phyloP scores from a whole-genome alignment of 2,329 filamentous ascomycete genomes.

The Fusarium praegraminearum region DNA sequence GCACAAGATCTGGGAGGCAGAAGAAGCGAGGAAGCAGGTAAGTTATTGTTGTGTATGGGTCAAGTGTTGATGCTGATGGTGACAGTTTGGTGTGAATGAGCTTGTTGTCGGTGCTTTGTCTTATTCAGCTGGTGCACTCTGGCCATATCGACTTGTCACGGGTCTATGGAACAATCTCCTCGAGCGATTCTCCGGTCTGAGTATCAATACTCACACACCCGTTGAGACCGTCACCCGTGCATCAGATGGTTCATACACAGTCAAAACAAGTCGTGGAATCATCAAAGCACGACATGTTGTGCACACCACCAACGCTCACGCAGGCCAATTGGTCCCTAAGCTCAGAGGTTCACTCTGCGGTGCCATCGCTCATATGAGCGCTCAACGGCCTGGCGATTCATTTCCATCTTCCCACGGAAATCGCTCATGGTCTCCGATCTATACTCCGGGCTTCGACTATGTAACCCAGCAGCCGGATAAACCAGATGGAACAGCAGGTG shows the following conservation, averaged over 20 bases:
- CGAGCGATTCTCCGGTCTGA: slow-evolving; percentile 50
- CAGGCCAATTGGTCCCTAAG: slow-evolving; percentile 63
- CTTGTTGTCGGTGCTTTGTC: slow-evolving; percentile 57
- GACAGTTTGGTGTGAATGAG: slow-evolving; percentile 53
- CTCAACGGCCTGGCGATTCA: slow-evolving; percentile 57
- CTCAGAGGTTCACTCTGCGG: slow-evolving; percentile 61
- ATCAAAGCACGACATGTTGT: slow-evolving; percentile 64
- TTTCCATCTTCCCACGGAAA: slow-evolving; percentile 50
- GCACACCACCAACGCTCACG: slow-evolving; percentile 69
- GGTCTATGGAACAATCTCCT: slow-evolving; percentile 59
- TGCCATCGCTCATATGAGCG: slow-evolving; percentile 62
- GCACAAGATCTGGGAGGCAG: slow-evolving; percentile 52
- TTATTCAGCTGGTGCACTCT: slow-evolving; percentile 62
- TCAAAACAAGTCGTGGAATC: slow-evolving; percentile 60
- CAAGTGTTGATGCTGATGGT: slow-evolving; percentile 1
- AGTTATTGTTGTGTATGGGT: not conserved
- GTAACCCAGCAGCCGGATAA: slow-evolving; percentile 59
- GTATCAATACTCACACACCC: slow-evolving; percentile 56
- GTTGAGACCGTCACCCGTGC: slow-evolving; percentile 48
- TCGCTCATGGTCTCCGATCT: slow-evolving; percentile 65
- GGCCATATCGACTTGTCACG: slow-evolving; percentile 64
- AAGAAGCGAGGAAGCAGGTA: slow-evolving; percentile 51
- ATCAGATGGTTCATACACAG: slow-evolving; percentile 50
- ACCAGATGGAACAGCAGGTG: slow-evolving; percentile 50
- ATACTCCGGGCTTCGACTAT: slow-evolving; percentile 63